Base-by-base conservation (phyloP, 768 basidiomycete genomes). In the Amanita pseudoporphyria region DNA sequence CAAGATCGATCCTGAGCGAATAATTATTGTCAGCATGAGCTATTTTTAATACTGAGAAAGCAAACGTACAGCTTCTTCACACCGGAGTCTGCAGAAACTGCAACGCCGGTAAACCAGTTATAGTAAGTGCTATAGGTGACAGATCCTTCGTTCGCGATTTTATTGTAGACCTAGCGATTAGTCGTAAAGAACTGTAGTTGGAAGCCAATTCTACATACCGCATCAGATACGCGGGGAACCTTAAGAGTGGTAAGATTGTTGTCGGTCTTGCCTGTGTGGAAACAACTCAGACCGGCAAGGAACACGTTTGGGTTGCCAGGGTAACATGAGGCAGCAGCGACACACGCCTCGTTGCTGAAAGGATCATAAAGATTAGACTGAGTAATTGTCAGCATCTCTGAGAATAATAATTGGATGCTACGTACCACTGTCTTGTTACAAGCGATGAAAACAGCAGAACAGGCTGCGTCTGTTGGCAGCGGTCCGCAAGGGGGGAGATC, bases 271-370 rank as follows among this genome's bases (percentile, higher is more conserved):
- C 53, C 53, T 14, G 22, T 13, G 9, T 35, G 24, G 40, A 44
- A 49, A 31, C 53, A 54, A 18, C 36, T 45, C 32, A 54, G 19
- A 21, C 36, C 46, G 45, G 14, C 19, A 5, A 54, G 32, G 32
- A 54, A 54, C 16, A 30, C 51, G 18, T 51, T 37, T 12, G 43
- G 32, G 16, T 18, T 40, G 6, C 35, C 45, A 35, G 53, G 50
- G 18, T 51, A 51, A 43, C 53, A 54, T 28, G 53, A 51, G 4
- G 53, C 53, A 16, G 53, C 53, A 21, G 49, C 53, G 13, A 54
- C 53, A 33, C 53, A 54, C 12, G 32, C 39, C 16, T 51, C 49
- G 24, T 46, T 54, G 19, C 19, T 45, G 7, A 51, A 47, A 13
- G 53, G 53, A 39, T 51, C 38, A 9, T 51, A 14, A 10, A 24